Conservation (phyloP, 2,329 filamentous ascomycete genomes). For the Lachnellula occidentalis region DNA sequence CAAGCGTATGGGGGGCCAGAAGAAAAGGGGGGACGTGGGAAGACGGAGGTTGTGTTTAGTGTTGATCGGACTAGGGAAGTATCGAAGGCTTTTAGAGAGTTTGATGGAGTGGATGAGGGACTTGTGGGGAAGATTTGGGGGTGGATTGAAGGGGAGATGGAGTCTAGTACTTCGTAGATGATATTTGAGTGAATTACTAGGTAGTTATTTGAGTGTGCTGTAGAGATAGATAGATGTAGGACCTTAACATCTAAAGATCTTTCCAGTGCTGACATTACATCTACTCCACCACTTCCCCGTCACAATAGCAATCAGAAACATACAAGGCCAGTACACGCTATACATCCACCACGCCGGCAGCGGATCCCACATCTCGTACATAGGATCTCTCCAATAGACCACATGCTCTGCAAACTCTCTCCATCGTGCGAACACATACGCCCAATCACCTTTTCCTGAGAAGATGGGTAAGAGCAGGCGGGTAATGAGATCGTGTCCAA, state of each 20-base stretch:
- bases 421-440: slow-evolving; percentile 20
- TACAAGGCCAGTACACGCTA: slow-evolving; percentile 49
- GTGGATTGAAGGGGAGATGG: background rate
- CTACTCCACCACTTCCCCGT: slow-evolving; percentile 53
- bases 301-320: slow-evolving; percentile 42
- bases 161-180: too few species aligned
- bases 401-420: slow-evolving; percentile 35
- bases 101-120: slow-evolving; percentile 38
- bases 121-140: slow-evolving; percentile 40
- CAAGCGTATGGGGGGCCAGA: slow-evolving; percentile 31
- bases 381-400: slow-evolving; percentile 48
- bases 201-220: too few species aligned
- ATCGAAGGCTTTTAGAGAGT: slow-evolving; percentile 32
- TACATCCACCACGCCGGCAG: slow-evolving; percentile 52
- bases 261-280: slow-evolving; percentile 62
- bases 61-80: slow-evolving; percentile 30
- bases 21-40: background rate
- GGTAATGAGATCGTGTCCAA: slow-evolving; percentile 59
- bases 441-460: slow-evolving; percentile 19
- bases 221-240: too few species aligned
- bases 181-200: too few species aligned
- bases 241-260: slow-evolving; percentile 44
- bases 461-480: slow-evolving; percentile 42
- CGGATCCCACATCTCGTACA: slow-evolving; percentile 49
- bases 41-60: slow-evolving; percentile 4